phyloP scores from a whole-genome alignment of 176 grass and related monocot species.

The Triticum turgidum region DNA sequence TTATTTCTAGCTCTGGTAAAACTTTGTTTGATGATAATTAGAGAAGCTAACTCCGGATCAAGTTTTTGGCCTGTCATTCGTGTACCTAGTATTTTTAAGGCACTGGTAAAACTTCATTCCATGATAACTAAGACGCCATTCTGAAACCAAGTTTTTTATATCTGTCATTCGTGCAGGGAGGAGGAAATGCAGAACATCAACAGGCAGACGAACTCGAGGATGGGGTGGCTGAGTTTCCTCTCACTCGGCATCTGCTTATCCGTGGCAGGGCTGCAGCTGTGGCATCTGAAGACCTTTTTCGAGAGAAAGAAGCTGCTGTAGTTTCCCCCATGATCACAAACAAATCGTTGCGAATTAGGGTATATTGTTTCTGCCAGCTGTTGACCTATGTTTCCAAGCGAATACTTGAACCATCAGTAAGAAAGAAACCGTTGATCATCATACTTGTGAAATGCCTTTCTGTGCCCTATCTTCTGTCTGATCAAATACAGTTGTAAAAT shows the following conservation, averaged over 20 bases:
- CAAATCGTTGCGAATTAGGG: not conserved
- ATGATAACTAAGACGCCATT: not conserved
- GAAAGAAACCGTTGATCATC: conserved; percentile 2
- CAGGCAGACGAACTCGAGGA: conserved; percentile 81
- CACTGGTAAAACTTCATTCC: not conserved
- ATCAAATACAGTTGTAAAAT: conserved; percentile 17
- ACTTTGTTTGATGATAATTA: not conserved
- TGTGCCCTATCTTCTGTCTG: not conserved
- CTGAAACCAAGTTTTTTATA: not conserved
- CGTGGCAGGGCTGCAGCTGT: conserved; percentile 80
- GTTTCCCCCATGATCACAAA: not conserved
- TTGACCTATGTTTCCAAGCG: conserved; percentile 9
- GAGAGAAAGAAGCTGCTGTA: conserved; percentile 99
- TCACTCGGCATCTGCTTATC: conserved; percentile 79
- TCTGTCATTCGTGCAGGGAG: conserved; percentile 51
- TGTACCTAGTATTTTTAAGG: not conserved
- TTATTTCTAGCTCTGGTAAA: not conserved
- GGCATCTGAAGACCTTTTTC: conserved; percentile 96
- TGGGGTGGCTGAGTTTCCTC: conserved; percentile 89
- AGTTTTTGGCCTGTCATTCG: not conserved
- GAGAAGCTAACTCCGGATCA: not conserved
- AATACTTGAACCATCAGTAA: conserved; percentile 2
- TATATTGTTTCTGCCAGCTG: conserved; percentile 14
- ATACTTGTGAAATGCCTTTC: not conserved
- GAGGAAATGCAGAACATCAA: conserved; percentile 97